A percentile compares a stretch with the other conserved stretches of the same genome.
Evolutionary conservation across 2,329 filamentous ascomycete species (phyloP).

Genomic region (Trichoderma koningiopsis): DNA sequence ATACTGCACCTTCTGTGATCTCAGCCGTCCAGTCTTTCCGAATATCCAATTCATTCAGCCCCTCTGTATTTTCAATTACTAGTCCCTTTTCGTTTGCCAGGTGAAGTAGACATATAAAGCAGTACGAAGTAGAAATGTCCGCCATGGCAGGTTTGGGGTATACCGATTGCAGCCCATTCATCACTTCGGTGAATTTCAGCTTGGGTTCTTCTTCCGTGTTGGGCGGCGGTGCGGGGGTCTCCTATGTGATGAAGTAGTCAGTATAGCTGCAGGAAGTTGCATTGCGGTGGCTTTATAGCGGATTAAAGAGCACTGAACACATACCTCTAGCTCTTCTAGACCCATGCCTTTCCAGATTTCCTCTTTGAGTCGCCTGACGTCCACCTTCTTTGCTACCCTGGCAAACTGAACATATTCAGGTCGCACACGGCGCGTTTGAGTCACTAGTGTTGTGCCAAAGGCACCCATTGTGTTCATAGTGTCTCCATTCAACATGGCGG

Average conservation of each 20-base stretch:
- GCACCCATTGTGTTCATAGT: conserved; percentile 49
- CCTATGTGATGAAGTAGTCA: conserved; percentile 11
- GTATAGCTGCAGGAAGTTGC: background rate
- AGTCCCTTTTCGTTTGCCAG: conserved; percentile 92
- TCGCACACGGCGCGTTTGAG: conserved; percentile 62
- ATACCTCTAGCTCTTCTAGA: conserved; percentile 56
- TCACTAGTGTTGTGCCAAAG: conserved; percentile 69
- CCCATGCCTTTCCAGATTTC: conserved; percentile 70
- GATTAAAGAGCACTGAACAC: conserved; percentile 29
- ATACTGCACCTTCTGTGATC: conserved; percentile 48
- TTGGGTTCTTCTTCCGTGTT: conserved; percentile 47
- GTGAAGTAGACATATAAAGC: conserved; percentile 92
- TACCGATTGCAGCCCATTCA: conserved; percentile 83
- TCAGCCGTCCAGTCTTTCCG: conserved; percentile 64
- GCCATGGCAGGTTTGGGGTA: conserved; percentile 85
- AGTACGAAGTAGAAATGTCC: conserved; percentile 90
- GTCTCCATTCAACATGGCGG: conserved; percentile 54
- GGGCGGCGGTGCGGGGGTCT: conserved; percentile 32
- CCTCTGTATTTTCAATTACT: conserved; percentile 66
- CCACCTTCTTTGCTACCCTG: conserved; percentile 70
- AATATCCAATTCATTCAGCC: conserved; percentile 62
- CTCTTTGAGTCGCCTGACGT: conserved; percentile 68
- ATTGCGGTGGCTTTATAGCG: background rate
- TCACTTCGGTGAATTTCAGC: conserved; percentile 86
- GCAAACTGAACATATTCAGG: conserved; percentile 73